Percentiles rank a stretch among this genome's conserved stretches.
phyloP scores from a whole-genome alignment of 1,284 basidiomycete genomes.

The Pulchroboletus neoregius region DNA sequence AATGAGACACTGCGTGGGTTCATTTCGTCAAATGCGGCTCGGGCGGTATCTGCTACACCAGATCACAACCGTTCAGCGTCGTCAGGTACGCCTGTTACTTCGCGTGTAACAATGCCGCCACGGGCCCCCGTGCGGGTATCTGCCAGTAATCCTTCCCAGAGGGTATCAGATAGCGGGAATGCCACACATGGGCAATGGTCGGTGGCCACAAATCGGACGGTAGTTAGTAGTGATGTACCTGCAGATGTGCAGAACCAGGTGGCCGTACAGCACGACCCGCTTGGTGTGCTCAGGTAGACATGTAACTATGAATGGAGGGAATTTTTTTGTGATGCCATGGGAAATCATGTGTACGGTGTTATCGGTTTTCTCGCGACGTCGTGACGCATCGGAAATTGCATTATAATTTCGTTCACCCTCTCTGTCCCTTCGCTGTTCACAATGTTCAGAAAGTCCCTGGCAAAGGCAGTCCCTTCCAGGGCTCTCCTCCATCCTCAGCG shows the following conservation, averaged over 20 bases:
- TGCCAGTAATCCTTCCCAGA: constrained; percentile 30
- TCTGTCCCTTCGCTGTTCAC: constrained; percentile 3
- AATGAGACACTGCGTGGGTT: constrained; percentile 26
- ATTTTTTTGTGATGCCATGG: constrained; percentile 12
- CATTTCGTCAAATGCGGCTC: constrained; percentile 17
- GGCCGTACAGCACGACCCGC: constrained; percentile 49
- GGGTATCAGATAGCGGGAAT: constrained; percentile 13
- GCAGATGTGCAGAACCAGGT: constrained; percentile 29
- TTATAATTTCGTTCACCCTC: background rate
- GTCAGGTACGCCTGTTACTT: constrained; percentile 34
- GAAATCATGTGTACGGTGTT: constrained; percentile 29
- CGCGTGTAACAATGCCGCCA: constrained; percentile 17
- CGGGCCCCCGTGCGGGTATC: constrained; percentile 30
- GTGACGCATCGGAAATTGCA: constrained; percentile 13
- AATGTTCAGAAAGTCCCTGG: constrained; percentile 36
- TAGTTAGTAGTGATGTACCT: constrained; percentile 35
- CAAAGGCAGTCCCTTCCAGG: constrained; percentile 42
- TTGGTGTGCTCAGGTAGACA: constrained; percentile 48
- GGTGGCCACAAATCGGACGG: constrained; percentile 18
- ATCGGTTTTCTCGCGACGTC: constrained; percentile 7
- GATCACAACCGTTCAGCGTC: constrained; percentile 54
- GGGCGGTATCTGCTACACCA: constrained; percentile 40
- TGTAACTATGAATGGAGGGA: constrained; percentile 1
- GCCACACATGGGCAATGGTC: constrained; percentile 4
- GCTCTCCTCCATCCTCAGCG: constrained; percentile 47